Evolutionary conservation across 495 filamentous ascomycete genomes (phyloP), one percentile per base, ranked within the genome.

Genomic region (Aspergillus sparsus): DNA sequence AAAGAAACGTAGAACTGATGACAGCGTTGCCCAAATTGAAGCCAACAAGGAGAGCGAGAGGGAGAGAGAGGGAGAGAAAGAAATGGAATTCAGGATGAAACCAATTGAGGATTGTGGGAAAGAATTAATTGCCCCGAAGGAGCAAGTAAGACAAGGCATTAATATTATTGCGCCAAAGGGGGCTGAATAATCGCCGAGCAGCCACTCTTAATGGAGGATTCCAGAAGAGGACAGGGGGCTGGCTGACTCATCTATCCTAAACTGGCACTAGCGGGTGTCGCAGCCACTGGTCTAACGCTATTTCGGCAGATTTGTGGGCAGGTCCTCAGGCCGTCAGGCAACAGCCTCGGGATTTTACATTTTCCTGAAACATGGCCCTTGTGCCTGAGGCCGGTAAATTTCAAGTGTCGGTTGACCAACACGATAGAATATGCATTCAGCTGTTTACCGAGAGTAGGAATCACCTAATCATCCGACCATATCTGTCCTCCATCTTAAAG

Each of bases 91-190:
- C 15, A 53, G 31, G 15, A 60, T 5, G 47, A 7, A 16, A 21
- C 16, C 53, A 21, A 41, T 49, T 16, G 27, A 53, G 15, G 27
- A 51, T 51, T 51, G 49, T 51, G 49, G 49, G 49, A 51, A 15
- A 31, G n/a, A 50, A 2, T 27, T 32, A n/a, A 34, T 18, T 3
- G 21, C 21, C 21, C 21, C 21, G 35, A 42, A 42, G 51, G 16
- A 54, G 45, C 10, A 16, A 16, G 44, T 47, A 31, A 18, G 42
- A 36, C 50, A 53, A 3, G 21, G 11, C 11, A 49, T 15, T 49
- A 8, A 45, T 33, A 42, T 12, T 42, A 49, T 60, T 50, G 41
- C 54, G 33, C 33, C 49, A 32, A 60, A 46, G 58, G 58, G 57
- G 42, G 32, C 15, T 37, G 32, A 53, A 53, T 36, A 16, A 53